These are phyloP conservation scores for Punica granatum DNA, from an alignment of 345 rosid species.

Conservation along the genomic window DNA sequence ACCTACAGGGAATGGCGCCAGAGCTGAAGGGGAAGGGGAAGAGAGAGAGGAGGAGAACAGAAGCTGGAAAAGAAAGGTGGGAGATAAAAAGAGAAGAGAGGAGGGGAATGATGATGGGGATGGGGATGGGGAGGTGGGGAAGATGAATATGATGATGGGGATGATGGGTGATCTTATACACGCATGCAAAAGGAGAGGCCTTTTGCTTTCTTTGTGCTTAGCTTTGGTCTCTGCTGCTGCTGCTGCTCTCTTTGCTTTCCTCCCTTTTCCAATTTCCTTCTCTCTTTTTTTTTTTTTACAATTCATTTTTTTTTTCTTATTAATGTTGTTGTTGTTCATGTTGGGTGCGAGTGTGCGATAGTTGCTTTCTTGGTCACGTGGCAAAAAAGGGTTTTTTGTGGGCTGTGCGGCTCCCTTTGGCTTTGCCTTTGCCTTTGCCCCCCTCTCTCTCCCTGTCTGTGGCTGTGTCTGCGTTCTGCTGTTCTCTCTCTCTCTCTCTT, in stretches of 20 bases:
- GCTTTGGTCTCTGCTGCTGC: neutral
- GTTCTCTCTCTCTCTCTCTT: neutral
- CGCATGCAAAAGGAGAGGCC: constrained; percentile 64
- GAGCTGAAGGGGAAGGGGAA: neutral
- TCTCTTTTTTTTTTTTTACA: neutral
- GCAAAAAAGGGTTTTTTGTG: constrained; percentile 28
- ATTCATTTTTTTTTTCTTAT: too few species aligned
- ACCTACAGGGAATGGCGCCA: neutral
- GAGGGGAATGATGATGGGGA: constrained; percentile 29
- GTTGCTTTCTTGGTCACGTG: constrained; percentile 91
- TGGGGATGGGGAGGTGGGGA: constrained; percentile 20
- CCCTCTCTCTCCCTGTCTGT: neutral
- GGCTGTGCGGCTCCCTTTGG: neutral
- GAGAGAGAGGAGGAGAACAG: constrained; percentile 1
- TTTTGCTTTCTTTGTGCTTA: neutral
- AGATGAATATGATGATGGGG: constrained; percentile 28
- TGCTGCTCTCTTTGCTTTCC: neutral
- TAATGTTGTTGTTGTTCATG: too few species aligned
- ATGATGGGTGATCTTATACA: constrained; percentile 60
- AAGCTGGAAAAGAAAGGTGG: constrained; percentile 15
- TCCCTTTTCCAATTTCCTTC: neutral
- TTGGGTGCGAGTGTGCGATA: constrained; percentile 36
- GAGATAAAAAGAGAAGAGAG: constrained; percentile 5
- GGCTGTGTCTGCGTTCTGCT: constrained; percentile 15
- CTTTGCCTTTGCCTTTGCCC: neutral